These are phyloP conservation scores for Bothriochloa decipiens DNA, from an alignment of 176 grass and related monocot genomes.

Conservation along the genomic window DNA sequence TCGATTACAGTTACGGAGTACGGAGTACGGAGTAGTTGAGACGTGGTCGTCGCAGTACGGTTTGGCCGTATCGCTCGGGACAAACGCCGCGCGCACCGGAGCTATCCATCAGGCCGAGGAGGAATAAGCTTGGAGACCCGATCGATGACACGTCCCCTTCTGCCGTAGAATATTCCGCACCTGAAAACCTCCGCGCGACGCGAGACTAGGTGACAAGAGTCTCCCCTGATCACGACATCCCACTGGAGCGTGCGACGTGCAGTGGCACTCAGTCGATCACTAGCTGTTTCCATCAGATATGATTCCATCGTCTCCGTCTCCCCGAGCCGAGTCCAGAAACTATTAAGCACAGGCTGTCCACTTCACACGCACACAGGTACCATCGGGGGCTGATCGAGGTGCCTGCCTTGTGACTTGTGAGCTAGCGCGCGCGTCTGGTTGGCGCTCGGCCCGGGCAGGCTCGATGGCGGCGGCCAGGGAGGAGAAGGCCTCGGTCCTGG, in stretches of 20 bases:
- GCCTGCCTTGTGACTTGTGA: background rate
- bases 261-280: background rate
- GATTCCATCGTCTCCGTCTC: background rate
- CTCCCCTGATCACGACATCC: background rate
- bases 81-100: background rate
- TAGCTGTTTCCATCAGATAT: background rate
- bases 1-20: too few species aligned
- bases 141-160: background rate
- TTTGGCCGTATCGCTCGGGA: constrained; percentile 23
- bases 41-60: background rate
- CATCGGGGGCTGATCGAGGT: background rate
- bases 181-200: background rate
- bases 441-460: background rate
- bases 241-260: background rate
- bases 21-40: too few species aligned
- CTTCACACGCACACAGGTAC: background rate
- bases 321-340: background rate
- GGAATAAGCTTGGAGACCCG: background rate
- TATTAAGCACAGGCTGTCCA: background rate
- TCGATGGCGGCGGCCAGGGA: background rate
- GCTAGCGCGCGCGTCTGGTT: background rate
- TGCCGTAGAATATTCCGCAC: constrained; percentile 27
- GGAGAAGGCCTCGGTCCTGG: constrained; percentile 32
- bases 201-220: constrained; percentile 38
- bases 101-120: background rate